phyloP scores from a whole-genome alignment of 192 early-diverging fungal genomes.

The Funneliformis mosseae region DNA sequence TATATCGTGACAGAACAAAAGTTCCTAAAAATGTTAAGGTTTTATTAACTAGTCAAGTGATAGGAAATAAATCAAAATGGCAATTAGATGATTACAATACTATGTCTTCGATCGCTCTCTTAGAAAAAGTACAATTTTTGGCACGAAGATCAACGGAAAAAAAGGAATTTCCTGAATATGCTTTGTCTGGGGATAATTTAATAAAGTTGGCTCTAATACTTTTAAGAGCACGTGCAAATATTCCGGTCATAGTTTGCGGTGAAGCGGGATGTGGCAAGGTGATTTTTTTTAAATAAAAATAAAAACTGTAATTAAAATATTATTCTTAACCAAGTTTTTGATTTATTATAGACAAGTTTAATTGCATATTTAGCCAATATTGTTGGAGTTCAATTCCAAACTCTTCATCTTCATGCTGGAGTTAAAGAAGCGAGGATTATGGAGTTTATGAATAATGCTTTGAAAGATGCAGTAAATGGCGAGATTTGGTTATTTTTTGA shows the following conservation, averaged over 20 bases:
- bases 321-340: neutral
- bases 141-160: conserved; percentile 13
- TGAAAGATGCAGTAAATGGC: neutral
- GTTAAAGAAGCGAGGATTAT: too few species aligned
- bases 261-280: neutral
- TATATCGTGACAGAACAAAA: conserved; percentile 10
- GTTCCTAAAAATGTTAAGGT: neutral
- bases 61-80: neutral
- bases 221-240: neutral
- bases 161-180: neutral
- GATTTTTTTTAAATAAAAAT: neutral
- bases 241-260: conserved; percentile 28
- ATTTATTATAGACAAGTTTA: conserved; percentile 8
- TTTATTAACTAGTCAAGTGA: neutral
- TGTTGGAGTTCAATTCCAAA: neutral
- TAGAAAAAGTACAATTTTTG: conserved; percentile 3
- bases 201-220: conserved; percentile 27
- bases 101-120: neutral
- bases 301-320: neutral
- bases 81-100: neutral
- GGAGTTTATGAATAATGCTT: too few species aligned
- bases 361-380: conserved; percentile 17
- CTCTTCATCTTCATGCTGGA: too few species aligned
- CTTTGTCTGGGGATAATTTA: neutral
- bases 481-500: conserved; percentile 31